These are phyloP conservation scores for Cystobasidium sp. DNA, from an alignment of 1,284 basidiomycete species.

Conservation along the genomic window DNA sequence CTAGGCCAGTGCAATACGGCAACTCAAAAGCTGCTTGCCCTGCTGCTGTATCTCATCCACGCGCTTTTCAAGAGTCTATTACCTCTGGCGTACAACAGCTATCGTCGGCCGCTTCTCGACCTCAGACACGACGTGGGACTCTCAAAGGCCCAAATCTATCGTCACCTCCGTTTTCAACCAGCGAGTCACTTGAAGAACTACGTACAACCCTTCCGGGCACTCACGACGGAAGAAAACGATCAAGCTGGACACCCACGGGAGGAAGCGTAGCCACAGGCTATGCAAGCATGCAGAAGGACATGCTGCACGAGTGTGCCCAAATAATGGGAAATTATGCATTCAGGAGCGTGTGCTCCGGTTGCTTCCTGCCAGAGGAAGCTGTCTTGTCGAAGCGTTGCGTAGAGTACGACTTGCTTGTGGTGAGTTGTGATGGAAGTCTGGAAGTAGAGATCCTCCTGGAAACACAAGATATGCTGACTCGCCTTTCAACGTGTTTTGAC, in stretches of 20 bases:
- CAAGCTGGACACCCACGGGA: not conserved
- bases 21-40: no score
- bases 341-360: constrained; percentile 13
- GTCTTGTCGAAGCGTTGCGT: constrained; percentile 13
- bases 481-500: not conserved
- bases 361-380: constrained; percentile 15
- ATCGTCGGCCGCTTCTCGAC: no score
- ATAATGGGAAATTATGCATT: constrained; percentile 13
- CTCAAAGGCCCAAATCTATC: no score
- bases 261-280: not conserved
- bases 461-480: no score
- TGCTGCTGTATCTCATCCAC: not conserved
- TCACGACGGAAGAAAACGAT: not conserved
- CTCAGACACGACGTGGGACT: no score
- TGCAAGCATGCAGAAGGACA: not conserved
- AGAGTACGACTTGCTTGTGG: constrained; percentile 26
- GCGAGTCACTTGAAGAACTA: no score
- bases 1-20: no score
- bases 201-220: no score
- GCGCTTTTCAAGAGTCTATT: not conserved
- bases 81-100: no score
- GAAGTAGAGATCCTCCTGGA: not conserved
- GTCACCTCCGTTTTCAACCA: no score
- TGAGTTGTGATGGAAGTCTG: not conserved
- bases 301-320: not conserved